Evolutionary conservation across 495 filamentous ascomycete species (phyloP).

Genomic region (Penicillium longicatenatum): DNA sequence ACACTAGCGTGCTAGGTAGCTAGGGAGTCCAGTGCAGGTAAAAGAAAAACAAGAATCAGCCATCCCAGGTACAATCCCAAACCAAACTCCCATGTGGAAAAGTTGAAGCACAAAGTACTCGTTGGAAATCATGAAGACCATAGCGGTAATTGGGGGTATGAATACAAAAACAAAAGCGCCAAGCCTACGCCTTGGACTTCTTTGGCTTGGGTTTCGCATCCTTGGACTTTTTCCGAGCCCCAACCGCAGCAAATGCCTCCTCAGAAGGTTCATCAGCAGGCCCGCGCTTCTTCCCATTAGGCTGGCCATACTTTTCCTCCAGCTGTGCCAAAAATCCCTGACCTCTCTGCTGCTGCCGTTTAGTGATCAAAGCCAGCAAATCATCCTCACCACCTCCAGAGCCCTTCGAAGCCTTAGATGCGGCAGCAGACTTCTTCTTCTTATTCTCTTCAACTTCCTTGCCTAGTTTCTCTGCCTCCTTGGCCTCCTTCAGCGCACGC

Average conservation of each 20-base stretch:
- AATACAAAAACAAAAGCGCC: neutral
- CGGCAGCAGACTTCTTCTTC: conserved; percentile 40
- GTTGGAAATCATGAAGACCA: neutral
- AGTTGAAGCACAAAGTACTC: conserved; percentile 1
- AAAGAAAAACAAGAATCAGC: neutral
- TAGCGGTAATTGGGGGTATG: neutral
- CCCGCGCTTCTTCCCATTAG: conserved; percentile 30
- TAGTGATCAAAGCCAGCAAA: conserved; percentile 28
- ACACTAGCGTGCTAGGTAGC: neutral
- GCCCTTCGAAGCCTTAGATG: conserved; percentile 37
- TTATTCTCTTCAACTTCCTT: conserved; percentile 70
- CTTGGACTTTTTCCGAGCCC: conserved; percentile 23
- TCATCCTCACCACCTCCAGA: conserved; percentile 23
- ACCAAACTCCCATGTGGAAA: neutral
- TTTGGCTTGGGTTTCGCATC: conserved; percentile 16
- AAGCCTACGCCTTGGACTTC: conserved; percentile 19
- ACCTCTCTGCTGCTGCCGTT: conserved; percentile 29
- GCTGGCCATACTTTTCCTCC: conserved; percentile 32
- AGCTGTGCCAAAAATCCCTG: conserved; percentile 27
- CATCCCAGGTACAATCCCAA: neutral
- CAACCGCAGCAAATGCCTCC: conserved; percentile 37
- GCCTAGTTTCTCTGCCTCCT: conserved; percentile 69
- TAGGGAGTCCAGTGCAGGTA: too few relatives aligned
- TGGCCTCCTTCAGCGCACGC: conserved; percentile 63
- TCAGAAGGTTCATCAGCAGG: conserved; percentile 32